Base-by-base conservation (phyloP, 768 basidiomycete species). In the Suillus variegatus region DNA sequence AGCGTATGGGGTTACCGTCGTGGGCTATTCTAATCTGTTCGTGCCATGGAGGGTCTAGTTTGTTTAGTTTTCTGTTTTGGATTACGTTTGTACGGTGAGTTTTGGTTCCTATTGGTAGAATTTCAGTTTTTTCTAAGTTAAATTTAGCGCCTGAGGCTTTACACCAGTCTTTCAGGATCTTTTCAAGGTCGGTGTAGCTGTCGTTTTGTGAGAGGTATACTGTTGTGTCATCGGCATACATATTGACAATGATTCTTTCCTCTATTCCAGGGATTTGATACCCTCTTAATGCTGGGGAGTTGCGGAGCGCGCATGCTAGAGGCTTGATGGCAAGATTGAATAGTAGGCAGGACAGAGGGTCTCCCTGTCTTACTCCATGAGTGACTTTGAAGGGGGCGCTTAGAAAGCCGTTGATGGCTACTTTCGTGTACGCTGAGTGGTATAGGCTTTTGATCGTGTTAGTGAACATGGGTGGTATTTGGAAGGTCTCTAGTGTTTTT, bases 401-500 rank as follows among this genome's bases (percentile, higher is more conserved):
- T 3, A 49, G 2, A 22, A 49, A 12, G 0, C 47, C 13, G 1
- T 49, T 49, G 0, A 49, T 49, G 2, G 6, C 47, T 0, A 49
- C 47, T 0, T 2, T 9, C 0, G n/a, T 49, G 13, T 49, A 14
- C 3, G 6, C 47, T 13, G 22, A 22, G 2, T 22, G 5, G 5
- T 49, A 49, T 22, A 49, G 12, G 2, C 1, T 49, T 49, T 13
- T 49, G 66, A 44, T 62, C 0, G 69, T 75, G 3, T 68, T 65
- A 0, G 77, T 75, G 67, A 79, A 77, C 18, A 63, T 46, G 2
- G 63, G 12, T 0, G 78, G 78, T 28, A 81, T 61, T 8, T 65
- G 46, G 14, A 72, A 67, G n/a, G 60, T 65, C 38, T 65, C 40
- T 0, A 81, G 71, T 0, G 71, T 67, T 18, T 63, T 49, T 70